phyloP scores from a whole-genome alignment of 805 yeast genomes.

The Clavispora vitiphila region DNA sequence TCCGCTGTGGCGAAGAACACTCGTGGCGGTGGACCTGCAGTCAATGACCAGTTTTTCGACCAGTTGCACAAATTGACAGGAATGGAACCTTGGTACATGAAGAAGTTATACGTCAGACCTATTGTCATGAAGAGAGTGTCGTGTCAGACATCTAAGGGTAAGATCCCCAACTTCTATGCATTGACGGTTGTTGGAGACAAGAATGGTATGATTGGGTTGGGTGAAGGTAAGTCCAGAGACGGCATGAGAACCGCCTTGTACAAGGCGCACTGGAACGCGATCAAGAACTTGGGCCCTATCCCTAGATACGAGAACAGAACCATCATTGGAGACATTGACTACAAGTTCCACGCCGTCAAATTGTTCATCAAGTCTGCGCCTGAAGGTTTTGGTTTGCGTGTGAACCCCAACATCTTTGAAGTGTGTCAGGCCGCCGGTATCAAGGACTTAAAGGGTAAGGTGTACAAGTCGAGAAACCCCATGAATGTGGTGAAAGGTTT shows the following conservation, averaged over 20 bases:
- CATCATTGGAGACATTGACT: conserved; percentile 74
- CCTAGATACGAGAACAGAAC: conserved; percentile 92
- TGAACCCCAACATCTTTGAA: conserved; percentile 84
- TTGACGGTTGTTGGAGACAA: conserved; percentile 88
- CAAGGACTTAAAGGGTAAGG: conserved; percentile 86
- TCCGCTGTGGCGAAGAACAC: conserved; percentile 10
- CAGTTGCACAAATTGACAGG: conserved; percentile 64
- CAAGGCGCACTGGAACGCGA: conserved; percentile 92
- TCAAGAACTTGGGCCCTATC: conserved; percentile 72
- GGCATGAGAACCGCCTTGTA: conserved; percentile 69
- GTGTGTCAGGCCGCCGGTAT: conserved; percentile 92
- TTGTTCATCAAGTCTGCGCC: conserved; percentile 82
- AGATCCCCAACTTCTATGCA: conserved; percentile 75
- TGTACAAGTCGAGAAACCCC: conserved; percentile 86
- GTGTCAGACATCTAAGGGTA: conserved; percentile 90
- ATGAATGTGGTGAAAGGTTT: conserved; percentile 93
- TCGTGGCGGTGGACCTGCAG: conserved; percentile 4
- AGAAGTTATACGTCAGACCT: conserved; percentile 58
- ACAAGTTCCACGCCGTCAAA: conserved; percentile 83
- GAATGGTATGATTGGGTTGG: conserved; percentile 90
- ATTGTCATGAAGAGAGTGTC: conserved; percentile 74
- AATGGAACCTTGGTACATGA: conserved; percentile 55
- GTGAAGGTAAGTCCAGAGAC: conserved; percentile 86
- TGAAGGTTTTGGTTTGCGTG: conserved; percentile 89
- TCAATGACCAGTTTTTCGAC: conserved; percentile 37